Evolutionary conservation across 2,329 filamentous ascomycete genomes (phyloP).

Genomic region (Trichoderma lentiforme): DNA sequence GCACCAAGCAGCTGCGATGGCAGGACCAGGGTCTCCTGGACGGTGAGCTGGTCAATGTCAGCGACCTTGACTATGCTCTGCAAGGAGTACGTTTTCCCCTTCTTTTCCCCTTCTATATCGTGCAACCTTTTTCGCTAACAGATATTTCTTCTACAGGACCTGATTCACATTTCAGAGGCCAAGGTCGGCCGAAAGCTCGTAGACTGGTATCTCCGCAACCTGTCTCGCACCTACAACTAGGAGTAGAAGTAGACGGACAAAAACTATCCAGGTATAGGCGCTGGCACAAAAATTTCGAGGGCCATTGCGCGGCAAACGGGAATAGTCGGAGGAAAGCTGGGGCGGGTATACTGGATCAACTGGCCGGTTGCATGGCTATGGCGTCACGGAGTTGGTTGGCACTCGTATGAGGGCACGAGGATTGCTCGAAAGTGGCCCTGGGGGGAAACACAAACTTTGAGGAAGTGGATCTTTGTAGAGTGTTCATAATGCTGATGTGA

Average conservation of each 20-base stretch:
- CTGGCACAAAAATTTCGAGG: neutral
- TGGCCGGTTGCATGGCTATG: constrained; percentile 38
- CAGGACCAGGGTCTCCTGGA: constrained; percentile 82
- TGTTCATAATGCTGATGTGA: constrained; percentile 14
- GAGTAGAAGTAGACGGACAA: constrained; percentile 22
- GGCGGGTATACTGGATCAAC: constrained; percentile 32
- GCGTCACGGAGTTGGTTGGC: constrained; percentile 42
- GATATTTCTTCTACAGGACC: constrained; percentile 54
- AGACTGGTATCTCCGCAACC: constrained; percentile 98
- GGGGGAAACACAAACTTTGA: constrained; percentile 10
- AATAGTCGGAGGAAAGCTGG: constrained; percentile 23
- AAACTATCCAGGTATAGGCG: constrained; percentile 21
- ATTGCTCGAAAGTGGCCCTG: constrained; percentile 15
- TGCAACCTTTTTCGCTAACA: constrained; percentile 28
- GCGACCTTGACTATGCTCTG: constrained; percentile 95
- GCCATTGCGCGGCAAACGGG: constrained; percentile 15
- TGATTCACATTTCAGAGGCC: constrained; percentile 98
- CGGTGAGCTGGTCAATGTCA: constrained; percentile 87
- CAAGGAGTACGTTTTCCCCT: constrained; percentile 67
- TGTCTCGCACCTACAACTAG: constrained; percentile 83
- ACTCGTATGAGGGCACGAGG: constrained; percentile 19
- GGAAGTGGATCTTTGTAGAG: constrained; percentile 17
- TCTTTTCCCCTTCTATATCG: neutral
- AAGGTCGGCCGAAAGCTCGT: constrained; percentile 97
- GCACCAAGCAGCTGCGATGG: constrained; percentile 94